Evolutionary conservation across 805 yeast species (phyloP), one percentile per base, ranked within the genome.

Genomic region (Huiozyma naganishii): DNA sequence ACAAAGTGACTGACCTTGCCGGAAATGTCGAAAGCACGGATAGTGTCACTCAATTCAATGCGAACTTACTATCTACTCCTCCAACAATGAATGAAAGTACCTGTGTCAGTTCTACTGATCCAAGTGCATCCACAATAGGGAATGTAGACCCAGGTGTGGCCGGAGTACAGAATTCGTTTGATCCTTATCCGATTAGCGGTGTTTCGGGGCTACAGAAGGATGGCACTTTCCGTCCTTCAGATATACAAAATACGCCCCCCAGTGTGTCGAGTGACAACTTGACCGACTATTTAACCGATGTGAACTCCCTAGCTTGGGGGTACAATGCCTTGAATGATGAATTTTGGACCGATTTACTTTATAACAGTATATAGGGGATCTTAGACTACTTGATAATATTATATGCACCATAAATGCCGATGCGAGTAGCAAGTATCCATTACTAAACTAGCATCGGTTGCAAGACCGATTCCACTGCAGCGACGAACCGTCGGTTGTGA

Each of bases 251-350:
- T 5, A 33, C 23, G 7, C 61, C 69, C 33, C 76, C 74, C 2
- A 70, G 74, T 1, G 49, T 66, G 28, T 61, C 59, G 29, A 57
- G 64, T 39, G 60, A 59, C 28, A 61, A 53, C n/a, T 39, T 53
- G 33, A 54, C 49, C 41, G 57, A 52, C n/a, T 53, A 51, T 40
- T 37, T 60, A 47, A 57, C 67, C 6, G 64, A 59, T 48, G 59
- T 64, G 1, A 64, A 65, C 43, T 64, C 70, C 41, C 52, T 69
- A 17, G 76, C 73, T 39, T 65, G 66, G 51, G 74, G 79, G 8
- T 71, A 70, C 40, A 69, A 72, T 65, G 73, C 78, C 7, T 58
- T 80, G 32, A 77, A 76, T 45, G 88, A 80, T 53, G 88, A 81
- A 54, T 78, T 81, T 52, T 81, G 88, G 88, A 70, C 78, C 32